A percentile compares a stretch with the other conserved stretches of the same genome.
Conservation (phyloP, 345 rosid species). For the Nasturtium officinale region DNA sequence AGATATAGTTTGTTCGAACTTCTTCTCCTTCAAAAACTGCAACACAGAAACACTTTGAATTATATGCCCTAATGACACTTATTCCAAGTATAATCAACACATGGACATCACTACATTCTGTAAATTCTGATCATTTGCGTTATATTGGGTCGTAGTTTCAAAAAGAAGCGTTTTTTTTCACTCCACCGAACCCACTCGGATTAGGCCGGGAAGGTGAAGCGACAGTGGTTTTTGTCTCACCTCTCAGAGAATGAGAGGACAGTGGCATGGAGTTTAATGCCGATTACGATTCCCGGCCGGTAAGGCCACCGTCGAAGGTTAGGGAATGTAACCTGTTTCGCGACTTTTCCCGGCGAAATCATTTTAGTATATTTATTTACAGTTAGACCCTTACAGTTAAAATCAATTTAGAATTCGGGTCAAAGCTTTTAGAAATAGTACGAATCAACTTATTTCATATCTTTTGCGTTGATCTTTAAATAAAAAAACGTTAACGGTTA, state of each 20-base stretch:
- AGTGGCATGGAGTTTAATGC: neutral
- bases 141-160: neutral
- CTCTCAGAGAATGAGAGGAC: too few relatives aligned
- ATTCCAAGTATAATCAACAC: constrained; percentile 14
- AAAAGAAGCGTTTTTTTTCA: constrained; percentile 1
- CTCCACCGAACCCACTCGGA: neutral
- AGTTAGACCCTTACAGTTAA: neutral
- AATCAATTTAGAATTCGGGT: neutral
- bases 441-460: too few relatives aligned
- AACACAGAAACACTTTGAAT: neutral
- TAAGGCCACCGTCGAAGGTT: neutral
- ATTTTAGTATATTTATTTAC: neutral
- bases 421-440: too few relatives aligned
- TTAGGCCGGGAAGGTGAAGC: neutral
- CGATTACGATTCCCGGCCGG: neutral
- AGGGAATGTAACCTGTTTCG: neutral
- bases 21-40: constrained; percentile 63
- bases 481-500: neutral
- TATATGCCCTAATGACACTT: neutral
- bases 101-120: neutral
- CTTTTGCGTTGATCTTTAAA: neutral
- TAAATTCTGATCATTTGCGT: neutral
- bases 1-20: constrained; percentile 52
- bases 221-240: neutral
- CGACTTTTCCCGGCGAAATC: neutral